Evolutionary conservation across 306 rosid species (phyloP).

Genomic region (Crotalaria pallida): DNA sequence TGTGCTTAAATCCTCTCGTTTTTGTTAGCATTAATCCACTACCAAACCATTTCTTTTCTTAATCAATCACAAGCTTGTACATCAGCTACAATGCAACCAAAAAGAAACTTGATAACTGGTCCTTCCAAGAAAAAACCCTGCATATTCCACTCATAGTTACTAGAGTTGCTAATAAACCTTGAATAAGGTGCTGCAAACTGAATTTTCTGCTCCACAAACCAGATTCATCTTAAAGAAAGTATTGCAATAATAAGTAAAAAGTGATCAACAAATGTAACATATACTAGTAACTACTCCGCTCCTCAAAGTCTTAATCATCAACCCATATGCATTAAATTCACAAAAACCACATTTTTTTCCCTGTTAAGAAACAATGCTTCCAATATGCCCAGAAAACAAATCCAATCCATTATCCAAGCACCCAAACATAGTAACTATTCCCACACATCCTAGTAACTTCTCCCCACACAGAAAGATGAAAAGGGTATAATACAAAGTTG

Average conservation of each 20-base stretch:
- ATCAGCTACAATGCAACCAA: background rate
- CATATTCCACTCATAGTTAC: background rate
- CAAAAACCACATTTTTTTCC: background rate
- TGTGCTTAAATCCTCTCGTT: background rate
- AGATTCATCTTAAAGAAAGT: no score
- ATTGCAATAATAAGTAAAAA: no score
- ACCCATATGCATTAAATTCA: background rate
- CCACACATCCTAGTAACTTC: background rate
- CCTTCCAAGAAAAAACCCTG: background rate
- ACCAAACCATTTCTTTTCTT: background rate
- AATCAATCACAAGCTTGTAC: background rate
- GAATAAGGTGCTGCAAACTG: no score
- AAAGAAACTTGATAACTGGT: background rate
- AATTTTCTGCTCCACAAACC: no score
- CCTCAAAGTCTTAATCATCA: background rate
- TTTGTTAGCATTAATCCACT: background rate
- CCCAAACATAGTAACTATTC: background rate
- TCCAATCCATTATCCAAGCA: slow-evolving; percentile 3
- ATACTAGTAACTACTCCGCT: no score
- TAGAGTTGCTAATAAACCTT: no score
- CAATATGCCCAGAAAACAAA: background rate
- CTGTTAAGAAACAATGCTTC: background rate
- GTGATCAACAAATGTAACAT: no score
- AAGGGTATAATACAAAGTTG: background rate
- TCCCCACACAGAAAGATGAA: background rate